phyloP scores from a whole-genome alignment of 495 filamentous ascomycete genomes.

The Penicillium arizonense region DNA sequence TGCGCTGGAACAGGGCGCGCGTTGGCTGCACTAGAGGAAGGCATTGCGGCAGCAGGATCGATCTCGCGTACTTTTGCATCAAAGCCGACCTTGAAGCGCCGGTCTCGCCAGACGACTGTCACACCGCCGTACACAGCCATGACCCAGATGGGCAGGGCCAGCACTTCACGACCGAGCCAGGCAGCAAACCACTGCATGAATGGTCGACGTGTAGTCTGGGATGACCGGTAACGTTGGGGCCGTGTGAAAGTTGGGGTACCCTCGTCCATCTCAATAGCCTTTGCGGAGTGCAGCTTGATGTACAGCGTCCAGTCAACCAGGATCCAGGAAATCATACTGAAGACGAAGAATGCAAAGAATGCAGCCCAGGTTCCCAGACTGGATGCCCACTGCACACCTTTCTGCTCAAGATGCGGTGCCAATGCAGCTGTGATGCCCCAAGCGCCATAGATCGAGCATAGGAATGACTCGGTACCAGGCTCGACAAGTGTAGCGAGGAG shows the following conservation, averaged over 20 bases:
- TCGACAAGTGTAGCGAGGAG: conserved; percentile 88
- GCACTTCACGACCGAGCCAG: conserved; percentile 80
- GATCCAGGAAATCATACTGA: conserved; percentile 69
- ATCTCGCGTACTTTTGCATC: conserved; percentile 76
- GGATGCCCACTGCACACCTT: conserved; percentile 48
- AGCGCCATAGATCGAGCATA: conserved; percentile 77
- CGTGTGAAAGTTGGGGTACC: conserved; percentile 71
- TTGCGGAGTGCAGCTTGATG: conserved; percentile 65
- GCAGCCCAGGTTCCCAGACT: conserved; percentile 61
- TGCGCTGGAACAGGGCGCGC: conserved; percentile 13
- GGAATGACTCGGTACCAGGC: conserved; percentile 84
- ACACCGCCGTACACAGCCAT: conserved; percentile 82
- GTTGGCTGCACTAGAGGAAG: conserved; percentile 13
- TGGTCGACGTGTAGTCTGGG: conserved; percentile 41
- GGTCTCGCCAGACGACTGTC: conserved; percentile 83
- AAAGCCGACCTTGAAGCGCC: conserved; percentile 72
- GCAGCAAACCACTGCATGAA: conserved; percentile 73
- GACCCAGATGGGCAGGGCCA: conserved; percentile 84
- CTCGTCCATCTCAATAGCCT: conserved; percentile 67
- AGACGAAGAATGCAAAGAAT: conserved; percentile 64
- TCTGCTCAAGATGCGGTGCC: conserved; percentile 52
- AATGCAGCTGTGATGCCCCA: conserved; percentile 72
- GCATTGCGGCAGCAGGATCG: conserved; percentile 8
- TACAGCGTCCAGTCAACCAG: conserved; percentile 71
- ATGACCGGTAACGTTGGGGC: conserved; percentile 21